Percentiles rank a stretch among this genome's conserved stretches.
These are phyloP conservation scores for Cladosporium sp. DNA, from an alignment of 2,329 filamentous ascomycete genomes.

Conservation along the genomic window DNA sequence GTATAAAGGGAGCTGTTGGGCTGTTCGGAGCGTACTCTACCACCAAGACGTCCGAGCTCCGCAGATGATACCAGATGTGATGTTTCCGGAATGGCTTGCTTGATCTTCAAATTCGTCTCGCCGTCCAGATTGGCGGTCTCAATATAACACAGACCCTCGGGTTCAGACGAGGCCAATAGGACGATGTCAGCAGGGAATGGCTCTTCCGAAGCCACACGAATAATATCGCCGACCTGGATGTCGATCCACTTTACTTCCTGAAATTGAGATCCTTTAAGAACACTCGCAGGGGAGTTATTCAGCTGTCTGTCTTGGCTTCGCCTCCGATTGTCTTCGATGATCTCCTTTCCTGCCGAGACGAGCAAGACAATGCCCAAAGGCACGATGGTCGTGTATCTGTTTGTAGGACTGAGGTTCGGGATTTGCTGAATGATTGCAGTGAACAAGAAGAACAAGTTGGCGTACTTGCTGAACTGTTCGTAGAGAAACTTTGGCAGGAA, in stretches of 20 bases:
- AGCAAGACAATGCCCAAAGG: constrained; percentile 85
- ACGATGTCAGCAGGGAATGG: constrained; percentile 93
- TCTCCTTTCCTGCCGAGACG: constrained; percentile 93
- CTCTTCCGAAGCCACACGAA: constrained; percentile 90
- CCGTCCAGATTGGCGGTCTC: constrained; percentile 97
- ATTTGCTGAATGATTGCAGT: constrained; percentile 94
- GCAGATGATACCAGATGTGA: constrained; percentile 78
- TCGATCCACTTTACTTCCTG: constrained; percentile 90
- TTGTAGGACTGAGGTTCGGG: constrained; percentile 89
- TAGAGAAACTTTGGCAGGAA: constrained; percentile 96
- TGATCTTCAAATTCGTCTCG: constrained; percentile 98
- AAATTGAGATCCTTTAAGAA: constrained; percentile 79
- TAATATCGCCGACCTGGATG: constrained; percentile 84
- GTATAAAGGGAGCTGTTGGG: constrained; percentile 98
- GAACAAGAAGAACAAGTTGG: constrained; percentile 98
- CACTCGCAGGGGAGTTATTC: constrained; percentile 80
- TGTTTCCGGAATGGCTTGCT: constrained; percentile 93
- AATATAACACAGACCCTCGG: constrained; percentile 96
- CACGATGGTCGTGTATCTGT: constrained; percentile 91
- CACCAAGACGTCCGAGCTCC: constrained; percentile 80
- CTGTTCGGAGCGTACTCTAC: constrained; percentile 87
- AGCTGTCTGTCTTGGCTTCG: constrained; percentile 80
- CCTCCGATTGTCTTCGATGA: constrained; percentile 88
- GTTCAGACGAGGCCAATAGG: constrained; percentile 88
- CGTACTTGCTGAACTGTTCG: constrained; percentile 98